Conservation (phyloP, 2,329 filamentous ascomycete genomes). For the Phyllosticta capitalensis region DNA sequence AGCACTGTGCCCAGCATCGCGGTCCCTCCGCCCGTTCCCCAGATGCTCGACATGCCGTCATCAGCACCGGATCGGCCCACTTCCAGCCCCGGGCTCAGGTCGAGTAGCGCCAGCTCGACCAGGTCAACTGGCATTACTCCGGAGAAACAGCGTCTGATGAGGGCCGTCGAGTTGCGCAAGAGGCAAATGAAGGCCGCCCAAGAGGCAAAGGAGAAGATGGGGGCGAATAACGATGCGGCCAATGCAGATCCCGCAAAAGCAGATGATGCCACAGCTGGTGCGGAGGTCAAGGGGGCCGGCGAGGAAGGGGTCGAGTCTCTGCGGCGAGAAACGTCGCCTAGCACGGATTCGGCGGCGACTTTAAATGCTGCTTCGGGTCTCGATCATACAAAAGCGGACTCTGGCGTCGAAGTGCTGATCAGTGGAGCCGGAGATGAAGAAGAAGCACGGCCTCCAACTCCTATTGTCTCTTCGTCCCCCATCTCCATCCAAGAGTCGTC, state of each 20-base stretch:
- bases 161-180: slow-evolving; percentile 82
- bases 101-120: slow-evolving; percentile 18
- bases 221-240: background rate
- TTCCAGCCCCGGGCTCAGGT: slow-evolving; percentile 24
- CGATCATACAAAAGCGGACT: slow-evolving; percentile 40
- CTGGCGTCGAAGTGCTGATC: slow-evolving; percentile 44
- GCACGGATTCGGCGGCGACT: slow-evolving; percentile 11
- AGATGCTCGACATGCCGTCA: slow-evolving; percentile 22
- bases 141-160: slow-evolving; percentile 88
- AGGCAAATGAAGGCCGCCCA: slow-evolving; percentile 51
- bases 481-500: slow-evolving; percentile 29
- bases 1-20: slow-evolving; percentile 21
- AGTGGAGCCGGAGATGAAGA: slow-evolving; percentile 23
- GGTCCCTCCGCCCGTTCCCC: slow-evolving; percentile 27
- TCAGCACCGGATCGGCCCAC: slow-evolving; percentile 29
- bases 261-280: slow-evolving; percentile 12
- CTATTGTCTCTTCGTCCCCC: slow-evolving; percentile 24
- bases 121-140: slow-evolving; percentile 58
- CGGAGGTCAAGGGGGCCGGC: slow-evolving; percentile 11
- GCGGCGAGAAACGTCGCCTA: slow-evolving; percentile 7
- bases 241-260: background rate
- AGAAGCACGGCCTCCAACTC: slow-evolving; percentile 25
- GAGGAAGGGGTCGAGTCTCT: slow-evolving; percentile 1
- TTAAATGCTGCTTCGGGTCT: slow-evolving; percentile 7
- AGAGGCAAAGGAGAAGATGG: slow-evolving; percentile 22